Percentiles rank a stretch among this genome's conserved stretches.
Conservation (phyloP, 2,329 filamentous ascomycete species). For the Arthroderma sp. region DNA sequence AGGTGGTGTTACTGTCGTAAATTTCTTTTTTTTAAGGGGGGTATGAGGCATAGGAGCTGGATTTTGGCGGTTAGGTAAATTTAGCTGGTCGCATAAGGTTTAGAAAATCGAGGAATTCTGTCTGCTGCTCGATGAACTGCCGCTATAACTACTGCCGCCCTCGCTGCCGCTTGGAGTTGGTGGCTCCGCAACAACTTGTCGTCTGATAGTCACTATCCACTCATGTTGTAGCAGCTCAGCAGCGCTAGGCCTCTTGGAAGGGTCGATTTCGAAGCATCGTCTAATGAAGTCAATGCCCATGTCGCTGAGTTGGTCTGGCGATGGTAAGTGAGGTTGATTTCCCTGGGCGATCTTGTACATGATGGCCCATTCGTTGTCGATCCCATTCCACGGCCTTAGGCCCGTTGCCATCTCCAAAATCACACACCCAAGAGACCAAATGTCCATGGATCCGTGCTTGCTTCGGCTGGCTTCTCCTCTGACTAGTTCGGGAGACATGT, state of each 20-base stretch:
- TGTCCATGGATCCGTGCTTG: constrained; percentile 57
- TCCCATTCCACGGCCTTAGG: constrained; percentile 79
- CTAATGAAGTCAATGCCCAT: constrained; percentile 78
- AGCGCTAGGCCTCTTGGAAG: constrained; percentile 63
- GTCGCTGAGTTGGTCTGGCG: constrained; percentile 67
- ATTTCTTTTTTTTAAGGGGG: too few relatives aligned
- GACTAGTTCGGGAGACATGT: constrained; percentile 99
- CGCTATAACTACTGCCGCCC: constrained; percentile 17
- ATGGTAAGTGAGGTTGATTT: constrained; percentile 76
- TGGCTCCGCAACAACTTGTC: constrained; percentile 34
- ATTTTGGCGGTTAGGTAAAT: too few relatives aligned
- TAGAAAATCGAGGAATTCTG: constrained; percentile 10
- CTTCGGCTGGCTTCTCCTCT: constrained; percentile 71
- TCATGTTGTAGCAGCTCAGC: constrained; percentile 87
- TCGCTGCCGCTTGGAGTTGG: constrained; percentile 25
- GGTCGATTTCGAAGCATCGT: constrained; percentile 76
- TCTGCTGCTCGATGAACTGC: constrained; percentile 8
- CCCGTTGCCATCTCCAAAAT: constrained; percentile 97
- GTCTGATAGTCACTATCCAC: constrained; percentile 53
- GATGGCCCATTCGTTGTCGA: constrained; percentile 99
- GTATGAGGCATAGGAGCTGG: too few relatives aligned
- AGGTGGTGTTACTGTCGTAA: too few relatives aligned
- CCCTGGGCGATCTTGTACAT: constrained; percentile 99
- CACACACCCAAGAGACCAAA: constrained; percentile 55
- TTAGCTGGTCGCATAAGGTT: too few relatives aligned